These are phyloP conservation scores for Spergularia marina DNA, from an alignment of 148 eudicot genomes.

Conservation along the genomic window DNA sequence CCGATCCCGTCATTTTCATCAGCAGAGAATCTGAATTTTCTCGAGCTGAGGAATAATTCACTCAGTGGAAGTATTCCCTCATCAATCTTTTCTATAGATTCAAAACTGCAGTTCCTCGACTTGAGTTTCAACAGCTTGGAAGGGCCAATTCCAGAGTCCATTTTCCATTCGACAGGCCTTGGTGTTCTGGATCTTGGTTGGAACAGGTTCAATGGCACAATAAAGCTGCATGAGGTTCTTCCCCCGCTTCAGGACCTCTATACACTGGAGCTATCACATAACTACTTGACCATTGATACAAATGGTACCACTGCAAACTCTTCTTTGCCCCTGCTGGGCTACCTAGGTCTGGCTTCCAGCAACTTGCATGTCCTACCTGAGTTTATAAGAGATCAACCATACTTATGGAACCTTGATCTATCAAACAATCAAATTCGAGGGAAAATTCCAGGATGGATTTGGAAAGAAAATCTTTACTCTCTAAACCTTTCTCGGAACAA, in stretches of 20 bases:
- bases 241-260: constrained; percentile 15
- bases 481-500: constrained; percentile 23
- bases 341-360: constrained; percentile 30
- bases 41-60: constrained; percentile 32
- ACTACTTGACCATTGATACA: constrained; percentile 27
- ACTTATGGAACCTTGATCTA: constrained; percentile 19
- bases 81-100: constrained; percentile 4
- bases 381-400: constrained; percentile 17
- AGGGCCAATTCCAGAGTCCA: constrained; percentile 33
- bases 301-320: not conserved
- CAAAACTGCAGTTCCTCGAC: constrained; percentile 30
- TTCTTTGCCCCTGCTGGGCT: constrained; percentile 22
- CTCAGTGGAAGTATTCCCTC: constrained; percentile 49
- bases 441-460: constrained; percentile 17
- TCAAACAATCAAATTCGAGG: constrained; percentile 27
- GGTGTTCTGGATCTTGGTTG: constrained; percentile 16
- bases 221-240: constrained; percentile 22
- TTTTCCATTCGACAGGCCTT: constrained; percentile 29
- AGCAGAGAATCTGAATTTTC: constrained; percentile 23
- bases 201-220: constrained; percentile 34
- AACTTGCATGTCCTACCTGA: constrained; percentile 19
- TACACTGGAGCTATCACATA: constrained; percentile 36
- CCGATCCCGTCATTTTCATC: constrained; percentile 27
- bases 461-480: not conserved
- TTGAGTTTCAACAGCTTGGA: constrained; percentile 39